These are phyloP conservation scores for Psophocarpus tetragonolobus DNA, from an alignment of 306 rosid species.

Conservation along the genomic window DNA sequence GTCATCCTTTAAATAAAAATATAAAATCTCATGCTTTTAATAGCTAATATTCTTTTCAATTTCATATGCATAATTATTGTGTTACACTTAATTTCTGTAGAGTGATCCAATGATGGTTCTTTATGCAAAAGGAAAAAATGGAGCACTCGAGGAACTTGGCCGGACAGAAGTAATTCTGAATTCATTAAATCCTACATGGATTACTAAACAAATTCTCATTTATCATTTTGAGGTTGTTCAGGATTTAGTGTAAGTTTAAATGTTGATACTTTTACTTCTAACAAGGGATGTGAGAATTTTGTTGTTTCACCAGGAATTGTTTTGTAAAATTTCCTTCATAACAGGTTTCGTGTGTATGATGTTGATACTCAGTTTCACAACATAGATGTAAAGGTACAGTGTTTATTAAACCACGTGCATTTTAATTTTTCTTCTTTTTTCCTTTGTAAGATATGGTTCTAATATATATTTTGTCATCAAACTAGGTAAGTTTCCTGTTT, in stretches of 20 bases:
- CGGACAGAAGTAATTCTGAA: constrained; percentile 93
- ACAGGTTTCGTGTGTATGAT: constrained; percentile 89
- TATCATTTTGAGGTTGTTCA: constrained; percentile 92
- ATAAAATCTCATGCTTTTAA: constrained; percentile 9
- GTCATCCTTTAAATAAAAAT: not conserved
- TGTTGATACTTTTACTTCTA: constrained; percentile 34
- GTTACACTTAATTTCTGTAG: constrained; percentile 45
- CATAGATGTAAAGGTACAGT: constrained; percentile 74
- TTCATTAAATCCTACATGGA: constrained; percentile 88
- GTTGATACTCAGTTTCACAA: constrained; percentile 88
- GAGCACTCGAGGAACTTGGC: constrained; percentile 74
- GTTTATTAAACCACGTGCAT: constrained; percentile 18
- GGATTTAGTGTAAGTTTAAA: constrained; percentile 84
- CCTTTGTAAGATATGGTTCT: constrained; percentile 7
- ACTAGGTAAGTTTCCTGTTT: constrained; percentile 13
- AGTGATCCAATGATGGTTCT: constrained; percentile 91
- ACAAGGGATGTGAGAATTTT: constrained; percentile 31
- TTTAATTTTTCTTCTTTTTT: not conserved
- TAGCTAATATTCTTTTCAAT: constrained; percentile 18
- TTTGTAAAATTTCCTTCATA: constrained; percentile 33
- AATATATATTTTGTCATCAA: constrained; percentile 1
- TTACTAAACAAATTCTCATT: constrained; percentile 65
- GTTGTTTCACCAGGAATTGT: constrained; percentile 42
- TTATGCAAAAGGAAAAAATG: constrained; percentile 78
- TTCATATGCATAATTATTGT: constrained; percentile 31